Conservation (phyloP, 1,284 basidiomycete genomes). For the Gymnopus androsaceus region DNA sequence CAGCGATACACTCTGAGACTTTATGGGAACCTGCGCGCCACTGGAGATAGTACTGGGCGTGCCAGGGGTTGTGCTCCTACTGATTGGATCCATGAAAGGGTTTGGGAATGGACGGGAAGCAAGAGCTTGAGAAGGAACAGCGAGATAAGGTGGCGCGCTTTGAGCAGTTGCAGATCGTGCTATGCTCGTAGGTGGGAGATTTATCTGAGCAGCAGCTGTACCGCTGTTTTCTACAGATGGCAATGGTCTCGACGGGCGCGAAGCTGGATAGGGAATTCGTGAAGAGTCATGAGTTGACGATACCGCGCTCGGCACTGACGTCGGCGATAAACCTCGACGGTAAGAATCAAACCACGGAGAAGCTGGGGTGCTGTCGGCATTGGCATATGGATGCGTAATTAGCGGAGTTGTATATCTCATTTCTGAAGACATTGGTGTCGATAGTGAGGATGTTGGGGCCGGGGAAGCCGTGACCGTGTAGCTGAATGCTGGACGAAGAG, state of each 20-base stretch:
- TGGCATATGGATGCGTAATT: neutral
- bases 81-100: conserved; percentile 2
- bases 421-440: neutral
- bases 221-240: too few species aligned
- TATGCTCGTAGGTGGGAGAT: neutral
- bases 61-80: conserved; percentile 2
- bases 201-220: neutral
- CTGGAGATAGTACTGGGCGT: neutral
- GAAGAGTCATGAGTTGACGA: neutral
- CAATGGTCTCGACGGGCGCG: too few species aligned
- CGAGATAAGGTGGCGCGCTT: neutral
- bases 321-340: too few species aligned
- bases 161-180: neutral
- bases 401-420: neutral
- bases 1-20: neutral
- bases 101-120: conserved; percentile 17
- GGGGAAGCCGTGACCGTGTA: conserved; percentile 4
- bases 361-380: neutral
- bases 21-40: neutral
- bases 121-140: neutral
- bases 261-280: neutral
- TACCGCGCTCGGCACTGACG: neutral
- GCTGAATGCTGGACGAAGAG: neutral
- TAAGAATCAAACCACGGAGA: too few species aligned
- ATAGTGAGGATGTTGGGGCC: neutral